phyloP scores from a whole-genome alignment of 352 stramenopile species.

The Phytopythium kandeliae region DNA sequence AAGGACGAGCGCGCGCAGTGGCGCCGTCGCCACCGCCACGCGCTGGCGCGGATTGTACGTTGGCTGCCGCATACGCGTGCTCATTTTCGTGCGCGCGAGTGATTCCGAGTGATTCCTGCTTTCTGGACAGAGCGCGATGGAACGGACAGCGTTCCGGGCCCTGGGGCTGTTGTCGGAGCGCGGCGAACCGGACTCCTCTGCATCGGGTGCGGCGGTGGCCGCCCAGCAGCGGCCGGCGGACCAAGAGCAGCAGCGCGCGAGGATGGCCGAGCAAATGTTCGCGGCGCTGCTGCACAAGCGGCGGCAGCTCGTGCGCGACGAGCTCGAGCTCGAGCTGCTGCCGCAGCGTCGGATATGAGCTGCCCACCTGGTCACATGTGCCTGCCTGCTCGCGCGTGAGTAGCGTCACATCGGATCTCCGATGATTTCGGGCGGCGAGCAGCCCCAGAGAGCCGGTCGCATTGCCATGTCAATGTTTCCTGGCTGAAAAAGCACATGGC shows the following conservation, averaged over 20 bases:
- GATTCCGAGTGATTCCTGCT: neutral
- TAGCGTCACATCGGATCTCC: too few relatives aligned
- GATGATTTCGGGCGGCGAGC: too few relatives aligned
- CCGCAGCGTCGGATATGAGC: conserved; percentile 4
- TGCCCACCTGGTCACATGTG: too few relatives aligned
- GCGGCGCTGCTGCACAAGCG: conserved; percentile 18
- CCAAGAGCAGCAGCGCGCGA: conserved; percentile 10
- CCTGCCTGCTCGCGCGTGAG: too few relatives aligned
- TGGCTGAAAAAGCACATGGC: too few relatives aligned
- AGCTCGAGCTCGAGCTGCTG: conserved; percentile 13
- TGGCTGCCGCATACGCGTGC: neutral
- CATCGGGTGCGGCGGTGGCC: too few relatives aligned
- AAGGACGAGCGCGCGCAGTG: neutral
- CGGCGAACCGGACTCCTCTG: neutral
- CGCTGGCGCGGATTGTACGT: conserved; percentile 2
- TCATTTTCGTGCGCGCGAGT: neutral
- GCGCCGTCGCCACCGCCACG: neutral
- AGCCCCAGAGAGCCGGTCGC: too few relatives aligned
- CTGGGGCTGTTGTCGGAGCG: neutral
- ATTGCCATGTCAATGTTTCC: too few relatives aligned
- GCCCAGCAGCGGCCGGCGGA: neutral
- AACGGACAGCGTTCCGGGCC: neutral
- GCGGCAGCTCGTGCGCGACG: conserved; percentile 16
- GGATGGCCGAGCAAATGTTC: conserved; percentile 13
- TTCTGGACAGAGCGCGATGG: conserved; percentile 1